These are phyloP conservation scores for Fusarium sp. DNA, from an alignment of 2,329 filamentous ascomycete genomes.

Conservation along the genomic window DNA sequence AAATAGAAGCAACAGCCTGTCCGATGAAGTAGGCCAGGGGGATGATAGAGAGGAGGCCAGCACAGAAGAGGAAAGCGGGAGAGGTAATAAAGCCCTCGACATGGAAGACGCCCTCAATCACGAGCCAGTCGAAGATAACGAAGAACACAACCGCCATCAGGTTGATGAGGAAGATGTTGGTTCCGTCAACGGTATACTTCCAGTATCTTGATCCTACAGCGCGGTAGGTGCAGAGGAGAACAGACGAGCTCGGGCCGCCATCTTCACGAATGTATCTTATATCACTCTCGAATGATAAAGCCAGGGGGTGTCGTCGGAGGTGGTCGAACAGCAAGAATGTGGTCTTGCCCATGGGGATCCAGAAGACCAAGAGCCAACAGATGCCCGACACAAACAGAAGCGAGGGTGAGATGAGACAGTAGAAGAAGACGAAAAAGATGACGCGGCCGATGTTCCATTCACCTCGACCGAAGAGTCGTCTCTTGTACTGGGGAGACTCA, in stretches of 20 bases:
- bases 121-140: constrained; percentile 90
- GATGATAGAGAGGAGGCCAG: constrained; percentile 90
- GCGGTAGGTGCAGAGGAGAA: constrained; percentile 95
- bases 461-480: constrained; percentile 91
- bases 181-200: constrained; percentile 99
- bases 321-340: constrained; percentile 91
- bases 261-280: constrained; percentile 76
- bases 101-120: constrained; percentile 76
- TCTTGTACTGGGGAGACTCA: constrained; percentile 67
- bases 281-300: constrained; percentile 92
- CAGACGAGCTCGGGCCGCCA: constrained; percentile 80
- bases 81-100: constrained; percentile 80
- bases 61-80: constrained; percentile 85
- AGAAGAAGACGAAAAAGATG: constrained; percentile 97
- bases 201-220: constrained; percentile 95
- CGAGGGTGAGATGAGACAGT: constrained; percentile 87
- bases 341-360: constrained; percentile 98
- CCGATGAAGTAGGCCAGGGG: constrained; percentile 98
- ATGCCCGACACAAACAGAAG: constrained; percentile 86
- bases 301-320: constrained; percentile 89
- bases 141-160: constrained; percentile 93
- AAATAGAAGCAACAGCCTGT: constrained; percentile 97
- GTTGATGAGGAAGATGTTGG: constrained; percentile 99
- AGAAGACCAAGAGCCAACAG: constrained; percentile 97
- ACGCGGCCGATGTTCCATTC: constrained; percentile 96